Conservation (phyloP, 345 rosid species). For the Cardamine occulta region DNA sequence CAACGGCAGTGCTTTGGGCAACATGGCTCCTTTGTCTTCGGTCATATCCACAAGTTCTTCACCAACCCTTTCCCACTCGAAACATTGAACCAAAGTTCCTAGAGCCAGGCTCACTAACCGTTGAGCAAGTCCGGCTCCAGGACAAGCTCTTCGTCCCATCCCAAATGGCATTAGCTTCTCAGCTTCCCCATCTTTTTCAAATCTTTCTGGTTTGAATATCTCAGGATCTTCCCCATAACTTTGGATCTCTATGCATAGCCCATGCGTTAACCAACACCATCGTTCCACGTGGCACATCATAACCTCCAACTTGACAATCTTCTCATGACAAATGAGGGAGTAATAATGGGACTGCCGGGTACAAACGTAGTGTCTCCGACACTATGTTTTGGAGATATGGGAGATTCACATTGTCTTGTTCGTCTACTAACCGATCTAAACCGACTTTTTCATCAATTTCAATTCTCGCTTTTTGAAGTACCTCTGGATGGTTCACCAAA, state of each 20-base stretch:
- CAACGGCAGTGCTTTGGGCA: constrained; percentile 47
- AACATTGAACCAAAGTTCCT: constrained; percentile 51
- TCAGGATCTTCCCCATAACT: constrained; percentile 50
- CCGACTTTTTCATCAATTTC: constrained; percentile 51
- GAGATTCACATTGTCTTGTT: constrained; percentile 43
- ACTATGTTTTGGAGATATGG: constrained; percentile 50
- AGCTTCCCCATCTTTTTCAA: constrained; percentile 33
- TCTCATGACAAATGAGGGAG: constrained; percentile 54
- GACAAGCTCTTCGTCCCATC: constrained; percentile 55
- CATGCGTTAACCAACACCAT: constrained; percentile 54
- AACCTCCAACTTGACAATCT: constrained; percentile 52
- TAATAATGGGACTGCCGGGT: constrained; percentile 52
- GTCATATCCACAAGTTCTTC: constrained; percentile 50
- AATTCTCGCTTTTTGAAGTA: constrained; percentile 39
- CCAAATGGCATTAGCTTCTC: constrained; percentile 49
- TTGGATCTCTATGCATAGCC: constrained; percentile 62
- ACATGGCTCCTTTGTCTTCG: constrained; percentile 44
- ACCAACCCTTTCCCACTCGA: constrained; percentile 51
- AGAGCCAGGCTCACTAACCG: constrained; percentile 44
- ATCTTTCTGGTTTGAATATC: constrained; percentile 58
- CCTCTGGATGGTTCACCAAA: constrained; percentile 49
- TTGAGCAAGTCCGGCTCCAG: constrained; percentile 48
- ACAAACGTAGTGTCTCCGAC: constrained; percentile 48
- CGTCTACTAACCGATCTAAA: constrained; percentile 49
- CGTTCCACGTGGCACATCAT: constrained; percentile 51